These are phyloP conservation scores for Xylariales sp. DNA, from an alignment of 2,329 filamentous ascomycete species.

Conservation along the genomic window DNA sequence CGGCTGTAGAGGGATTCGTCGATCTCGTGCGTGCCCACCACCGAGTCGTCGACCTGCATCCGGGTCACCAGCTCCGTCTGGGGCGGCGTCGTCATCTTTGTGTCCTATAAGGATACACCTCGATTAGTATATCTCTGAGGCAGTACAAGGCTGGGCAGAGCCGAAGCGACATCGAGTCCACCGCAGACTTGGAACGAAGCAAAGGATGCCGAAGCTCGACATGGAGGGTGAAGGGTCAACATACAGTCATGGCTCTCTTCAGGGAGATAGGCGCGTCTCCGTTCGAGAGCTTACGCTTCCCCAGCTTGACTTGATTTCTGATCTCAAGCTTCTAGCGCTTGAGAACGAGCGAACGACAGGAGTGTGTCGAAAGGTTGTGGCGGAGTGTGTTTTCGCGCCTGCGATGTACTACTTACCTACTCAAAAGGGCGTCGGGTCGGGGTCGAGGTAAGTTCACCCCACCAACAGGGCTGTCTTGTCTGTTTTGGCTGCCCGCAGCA, in stretches of 20 bases:
- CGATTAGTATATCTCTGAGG: too few species aligned
- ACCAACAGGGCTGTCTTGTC: constrained; percentile 5
- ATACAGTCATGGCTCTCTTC: constrained; percentile 60
- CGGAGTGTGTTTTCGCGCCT: too few species aligned
- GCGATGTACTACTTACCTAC: too few species aligned
- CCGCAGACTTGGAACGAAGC: too few species aligned
- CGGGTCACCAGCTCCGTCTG: constrained; percentile 59
- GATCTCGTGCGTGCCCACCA: constrained; percentile 54
- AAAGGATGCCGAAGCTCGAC: too few species aligned
- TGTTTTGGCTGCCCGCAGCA: not conserved
- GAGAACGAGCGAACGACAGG: constrained; percentile 6
- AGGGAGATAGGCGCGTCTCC: constrained; percentile 52
- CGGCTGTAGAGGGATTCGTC: constrained; percentile 71
- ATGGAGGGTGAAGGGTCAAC: constrained; percentile 23
- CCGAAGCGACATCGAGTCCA: not conserved
- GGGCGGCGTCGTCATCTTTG: constrained; percentile 40
- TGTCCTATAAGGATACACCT: constrained; percentile 38
- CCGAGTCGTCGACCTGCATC: constrained; percentile 62
- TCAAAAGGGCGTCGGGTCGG: not conserved
- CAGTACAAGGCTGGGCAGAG: too few species aligned
- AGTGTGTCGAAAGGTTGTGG: not conserved
- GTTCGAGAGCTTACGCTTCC: constrained; percentile 64
- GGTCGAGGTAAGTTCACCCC: not conserved
- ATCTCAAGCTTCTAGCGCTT: constrained; percentile 15
- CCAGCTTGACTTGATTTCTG: constrained; percentile 45